Conservation (phyloP, 2,329 filamentous ascomycete genomes). For the Tolypocladium endophyticum region DNA sequence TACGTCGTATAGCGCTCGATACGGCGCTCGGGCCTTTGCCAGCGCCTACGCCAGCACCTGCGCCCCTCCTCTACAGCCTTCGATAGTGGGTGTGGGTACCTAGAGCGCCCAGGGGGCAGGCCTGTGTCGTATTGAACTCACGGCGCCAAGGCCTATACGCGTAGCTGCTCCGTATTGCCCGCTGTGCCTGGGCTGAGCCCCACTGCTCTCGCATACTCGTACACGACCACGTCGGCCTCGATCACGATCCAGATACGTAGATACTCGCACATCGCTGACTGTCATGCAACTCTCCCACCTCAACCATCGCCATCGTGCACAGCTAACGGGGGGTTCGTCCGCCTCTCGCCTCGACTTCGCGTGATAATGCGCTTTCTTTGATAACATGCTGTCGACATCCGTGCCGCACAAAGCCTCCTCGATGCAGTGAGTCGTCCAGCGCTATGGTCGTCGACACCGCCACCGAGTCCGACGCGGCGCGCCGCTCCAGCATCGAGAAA, state of each 20-base stretch:
- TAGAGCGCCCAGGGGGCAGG: too few relatives aligned
- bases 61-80: too few relatives aligned
- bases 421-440: conserved; percentile 6
- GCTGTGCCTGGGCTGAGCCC: not conserved
- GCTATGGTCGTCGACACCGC: conserved; percentile 20
- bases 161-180: not conserved
- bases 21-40: not conserved
- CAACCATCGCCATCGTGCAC: not conserved
- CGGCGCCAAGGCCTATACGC: too few relatives aligned
- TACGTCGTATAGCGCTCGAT: not conserved
- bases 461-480: conserved; percentile 13
- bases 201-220: not conserved
- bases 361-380: not conserved
- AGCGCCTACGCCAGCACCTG: not conserved
- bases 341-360: not conserved
- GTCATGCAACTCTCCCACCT: not conserved
- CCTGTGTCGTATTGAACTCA: too few relatives aligned
- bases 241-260: too few relatives aligned
- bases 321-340: too few relatives aligned
- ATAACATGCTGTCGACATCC: not conserved
- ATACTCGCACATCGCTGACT: not conserved
- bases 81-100: too few relatives aligned
- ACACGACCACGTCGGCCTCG: not conserved
- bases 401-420: not conserved
- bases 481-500: conserved; percentile 24